Percentiles rank a stretch among this genome's conserved stretches.
These are phyloP conservation scores for Mycosphaerella sp. DNA, from an alignment of 2,329 filamentous ascomycete genomes.

Conservation along the genomic window DNA sequence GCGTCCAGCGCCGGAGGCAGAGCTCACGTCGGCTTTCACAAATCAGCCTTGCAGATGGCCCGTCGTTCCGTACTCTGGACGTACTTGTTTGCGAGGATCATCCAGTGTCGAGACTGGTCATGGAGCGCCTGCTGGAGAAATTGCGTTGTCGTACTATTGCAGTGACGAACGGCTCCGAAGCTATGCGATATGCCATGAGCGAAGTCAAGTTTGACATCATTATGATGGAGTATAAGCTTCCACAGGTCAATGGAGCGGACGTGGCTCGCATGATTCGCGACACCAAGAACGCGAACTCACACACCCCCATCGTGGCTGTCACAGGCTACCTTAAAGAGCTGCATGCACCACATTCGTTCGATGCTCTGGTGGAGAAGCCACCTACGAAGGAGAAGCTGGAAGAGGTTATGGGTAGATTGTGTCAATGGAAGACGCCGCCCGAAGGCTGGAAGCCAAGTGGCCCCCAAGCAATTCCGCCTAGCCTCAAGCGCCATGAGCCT, in stretches of 20 bases:
- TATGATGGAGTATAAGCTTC: constrained; percentile 93
- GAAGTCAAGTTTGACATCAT: constrained; percentile 99
- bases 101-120: constrained; percentile 93
- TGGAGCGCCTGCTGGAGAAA: constrained; percentile 96
- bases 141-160: constrained; percentile 90
- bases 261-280: constrained; percentile 97
- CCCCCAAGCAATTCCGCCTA: constrained; percentile 51
- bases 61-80: constrained; percentile 83
- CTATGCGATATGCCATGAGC: constrained; percentile 86
- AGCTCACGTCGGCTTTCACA: constrained; percentile 92
- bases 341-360: constrained; percentile 90
- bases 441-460: constrained; percentile 48
- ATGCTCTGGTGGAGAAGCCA: constrained; percentile 91
- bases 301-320: constrained; percentile 92
- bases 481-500: constrained; percentile 57
- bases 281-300: constrained; percentile 88
- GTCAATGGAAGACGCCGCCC: constrained; percentile 83
- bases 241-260: constrained; percentile 90
- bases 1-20: constrained; percentile 89
- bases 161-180: constrained; percentile 82
- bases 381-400: constrained; percentile 87
- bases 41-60: constrained; percentile 76
- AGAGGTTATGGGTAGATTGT: constrained; percentile 79
- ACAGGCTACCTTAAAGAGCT: constrained; percentile 98
- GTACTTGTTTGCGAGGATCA: constrained; percentile 97